Evolutionary conservation across 2,329 filamentous ascomycete species (phyloP), one percentile per base, ranked within the genome.

Genomic region (Geosmithia putterillii): DNA sequence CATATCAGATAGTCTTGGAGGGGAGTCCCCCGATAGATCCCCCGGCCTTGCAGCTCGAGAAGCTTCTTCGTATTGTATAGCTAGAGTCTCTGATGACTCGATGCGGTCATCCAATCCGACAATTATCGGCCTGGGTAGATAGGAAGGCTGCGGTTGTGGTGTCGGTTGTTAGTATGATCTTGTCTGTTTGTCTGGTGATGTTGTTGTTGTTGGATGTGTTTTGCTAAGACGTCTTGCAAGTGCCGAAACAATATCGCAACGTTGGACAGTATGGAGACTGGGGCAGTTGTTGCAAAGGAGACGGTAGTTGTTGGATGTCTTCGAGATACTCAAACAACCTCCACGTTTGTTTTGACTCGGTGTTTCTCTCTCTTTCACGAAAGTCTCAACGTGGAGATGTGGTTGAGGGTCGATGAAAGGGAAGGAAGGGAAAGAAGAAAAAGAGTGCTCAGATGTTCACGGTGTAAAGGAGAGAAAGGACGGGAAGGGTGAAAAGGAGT

Each of bases 81-180:
- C 70, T 49, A 75, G 60, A 43, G 73, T 76, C 51, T 76, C 71
- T 41, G 73, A 73, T 40, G 73, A 77, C 54, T 74, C 71, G 51
- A 76, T 63, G 46, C 67, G 66, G 57, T 75, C 71, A 64, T 76
- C 73, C 47, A 62, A 58, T 44, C 63, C 63, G 49, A 77, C 66
- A 46, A 76, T 76, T 45, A 76, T 74, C 46, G 73, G 67, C 58
- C 70, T 67, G 52, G 73, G 65, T n/a, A 68, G 66, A 52, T 67
- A 71, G 52, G 65, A 67, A 52, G 73, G 70, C 73, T 77, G 51
- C 51, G 18, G 38, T 41, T 15, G 28, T 25, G 23, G 23, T 7
- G 23, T 25, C 10, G 28, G 10, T 32, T 32, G 10, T 14, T 9
- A 32, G 28, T 32, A 9, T 12, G n/a, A 14, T 32, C 28, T 32